phyloP scores from a whole-genome alignment of 176 grass and related monocot genomes.

The Avena sativa region DNA sequence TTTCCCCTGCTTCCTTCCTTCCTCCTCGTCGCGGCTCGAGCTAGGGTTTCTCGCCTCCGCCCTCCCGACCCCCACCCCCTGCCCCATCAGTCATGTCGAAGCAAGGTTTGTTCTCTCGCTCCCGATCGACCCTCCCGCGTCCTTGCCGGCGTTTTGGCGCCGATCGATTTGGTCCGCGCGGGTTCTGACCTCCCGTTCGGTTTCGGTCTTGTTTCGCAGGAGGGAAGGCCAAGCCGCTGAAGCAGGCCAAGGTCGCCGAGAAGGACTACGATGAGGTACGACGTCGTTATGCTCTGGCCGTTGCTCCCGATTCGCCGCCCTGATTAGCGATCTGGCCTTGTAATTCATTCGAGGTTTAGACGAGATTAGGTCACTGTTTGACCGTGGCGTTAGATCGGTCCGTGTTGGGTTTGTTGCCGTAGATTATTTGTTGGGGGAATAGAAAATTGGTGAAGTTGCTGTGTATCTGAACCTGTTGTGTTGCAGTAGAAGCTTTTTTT shows the following conservation, averaged over 20 bases:
- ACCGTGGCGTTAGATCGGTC: background rate
- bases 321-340: background rate
- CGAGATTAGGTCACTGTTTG: background rate
- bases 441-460: background rate
- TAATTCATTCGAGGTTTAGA: background rate
- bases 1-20: background rate
- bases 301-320: background rate
- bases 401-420: background rate
- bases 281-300: fast-evolving
- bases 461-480: background rate
- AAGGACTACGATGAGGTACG: conserved; percentile 87
- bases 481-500: background rate
- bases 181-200: conserved; percentile 22
- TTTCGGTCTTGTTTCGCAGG: conserved; percentile 50
- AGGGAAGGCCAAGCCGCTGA: conserved; percentile 81
- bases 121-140: background rate
- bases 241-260: conserved; percentile 67
- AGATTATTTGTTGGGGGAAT: no score
- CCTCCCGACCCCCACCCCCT: background rate
- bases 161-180: background rate
- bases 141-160: background rate
- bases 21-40: conserved; percentile 5
- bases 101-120: conserved; percentile 34
- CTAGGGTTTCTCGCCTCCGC: conserved; percentile 41
- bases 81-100: conserved; percentile 49